Percentiles rank a stretch among this genome's conserved stretches.
Conservation (phyloP, 768 basidiomycete species). For the Floccularia luteovirens region DNA sequence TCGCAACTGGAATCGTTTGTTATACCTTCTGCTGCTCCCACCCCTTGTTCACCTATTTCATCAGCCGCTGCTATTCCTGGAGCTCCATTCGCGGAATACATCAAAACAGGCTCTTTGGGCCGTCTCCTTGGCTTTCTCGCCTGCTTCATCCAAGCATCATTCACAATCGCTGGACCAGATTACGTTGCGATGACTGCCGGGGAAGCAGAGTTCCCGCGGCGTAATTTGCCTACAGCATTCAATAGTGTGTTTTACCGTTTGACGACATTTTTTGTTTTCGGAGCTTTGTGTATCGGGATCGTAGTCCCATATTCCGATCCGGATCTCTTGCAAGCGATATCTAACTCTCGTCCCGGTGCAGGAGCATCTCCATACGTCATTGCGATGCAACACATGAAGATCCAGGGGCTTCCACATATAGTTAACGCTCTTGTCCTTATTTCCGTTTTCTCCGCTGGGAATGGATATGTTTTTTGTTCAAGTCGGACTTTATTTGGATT, state of each 20-base stretch:
- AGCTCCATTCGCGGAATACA: slow-evolving; percentile 51
- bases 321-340: slow-evolving; percentile 40
- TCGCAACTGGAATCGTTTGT: slow-evolving; percentile 42
- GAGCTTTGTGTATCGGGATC: slow-evolving; percentile 66
- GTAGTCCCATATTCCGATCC: slow-evolving; percentile 70
- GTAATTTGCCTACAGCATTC: slow-evolving; percentile 65
- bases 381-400: slow-evolving; percentile 63
- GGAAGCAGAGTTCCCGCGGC: slow-evolving; percentile 64
- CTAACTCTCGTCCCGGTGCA: slow-evolving; percentile 47
- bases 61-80: slow-evolving; percentile 36
- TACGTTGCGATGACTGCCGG: slow-evolving; percentile 57
- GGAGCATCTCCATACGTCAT: slow-evolving; percentile 81
- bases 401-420: slow-evolving; percentile 59
- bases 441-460: slow-evolving; percentile 65
- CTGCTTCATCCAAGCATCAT: slow-evolving; percentile 54
- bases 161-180: slow-evolving; percentile 51
- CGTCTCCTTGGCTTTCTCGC: slow-evolving; percentile 58
- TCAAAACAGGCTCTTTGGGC: slow-evolving; percentile 43
- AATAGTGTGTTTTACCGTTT: slow-evolving; percentile 76
- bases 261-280: slow-evolving; percentile 69
- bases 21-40: background rate
- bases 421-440: slow-evolving; percentile 69
- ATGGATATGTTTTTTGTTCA: slow-evolving; percentile 58
- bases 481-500: slow-evolving; percentile 46
- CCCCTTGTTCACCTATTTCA: background rate